Base-by-base conservation (phyloP, 2,329 filamentous ascomycete genomes). In the Arthroderma sp. region DNA sequence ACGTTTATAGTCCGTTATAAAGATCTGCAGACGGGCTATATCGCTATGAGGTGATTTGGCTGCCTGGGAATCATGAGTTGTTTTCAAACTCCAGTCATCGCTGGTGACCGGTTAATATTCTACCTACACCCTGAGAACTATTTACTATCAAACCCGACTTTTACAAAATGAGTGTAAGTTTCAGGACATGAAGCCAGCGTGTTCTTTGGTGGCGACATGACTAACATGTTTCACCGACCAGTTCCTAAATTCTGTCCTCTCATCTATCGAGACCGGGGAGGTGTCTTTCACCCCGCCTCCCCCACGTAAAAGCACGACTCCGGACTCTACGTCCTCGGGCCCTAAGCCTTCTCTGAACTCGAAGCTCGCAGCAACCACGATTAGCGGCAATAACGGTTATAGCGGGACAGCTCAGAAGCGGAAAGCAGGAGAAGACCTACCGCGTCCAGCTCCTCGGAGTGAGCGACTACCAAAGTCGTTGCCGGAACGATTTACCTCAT, bases 211-310 rank as follows among this genome's bases (percentile, higher is more conserved):
- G 1, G 47, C 4, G 25, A 35, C 17, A 23, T 39, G 17, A 19
- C 52, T 54, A 19, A 41, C 23, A 38, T 38, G 13, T 35, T 25
- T 21, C 5, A 8, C 38, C 2, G 13, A 17, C 11, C 59, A 77
- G 75, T 77, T 78, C 61, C 72, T 79, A 58, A 76, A 76, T 64
- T 78, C 76, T 21, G 72, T 79, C 39, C 72, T 79, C 60, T 73
- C 75, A 58, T 78, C 76, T 39, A 75, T 79, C 59, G 74, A 74
- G 64, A 74, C 70, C 60, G 73, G 72, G 54, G 66, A 64, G 11
- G 59, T 66, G 13, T 58, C 63, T 31, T 63, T 62, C 41, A 63
- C 63, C 33, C 58, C 63, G 33, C 57, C 60, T 49, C 51, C 58
- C 56, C 47, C 56, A 53, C 62, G 35, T 17, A 44, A 28, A 43